Evolutionary conservation across 1,139 yeast species (phyloP).

Genomic region (Debaryomyces coudertii): DNA sequence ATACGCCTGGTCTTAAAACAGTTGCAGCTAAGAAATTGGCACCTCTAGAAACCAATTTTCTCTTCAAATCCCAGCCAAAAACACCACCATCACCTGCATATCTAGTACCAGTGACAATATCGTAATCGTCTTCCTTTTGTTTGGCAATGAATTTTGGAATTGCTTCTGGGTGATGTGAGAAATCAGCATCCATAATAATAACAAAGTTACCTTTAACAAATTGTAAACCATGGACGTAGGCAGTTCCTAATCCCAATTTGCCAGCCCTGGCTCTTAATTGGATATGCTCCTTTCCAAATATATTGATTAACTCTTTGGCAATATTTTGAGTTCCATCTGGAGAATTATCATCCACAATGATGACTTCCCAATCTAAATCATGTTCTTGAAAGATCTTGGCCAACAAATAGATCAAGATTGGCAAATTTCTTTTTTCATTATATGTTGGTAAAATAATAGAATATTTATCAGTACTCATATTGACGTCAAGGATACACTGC

Average conservation of each 20-base stretch:
- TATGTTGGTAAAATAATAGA: conserved; percentile 80
- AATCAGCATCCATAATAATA: conserved; percentile 85
- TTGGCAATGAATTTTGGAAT: conserved; percentile 75
- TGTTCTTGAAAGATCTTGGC: conserved; percentile 69
- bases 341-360: conserved; percentile 79
- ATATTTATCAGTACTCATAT: conserved; percentile 52
- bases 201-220: conserved; percentile 76
- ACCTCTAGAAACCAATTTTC: conserved; percentile 78
- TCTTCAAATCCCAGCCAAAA: conserved; percentile 82
- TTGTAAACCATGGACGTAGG: conserved; percentile 78
- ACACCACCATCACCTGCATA: conserved; percentile 85
- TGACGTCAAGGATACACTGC: not conserved
- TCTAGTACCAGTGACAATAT: conserved; percentile 85
- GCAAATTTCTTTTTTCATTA: conserved; percentile 71
- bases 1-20: conserved; percentile 70
- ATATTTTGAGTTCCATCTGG: conserved; percentile 84
- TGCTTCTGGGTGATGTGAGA: conserved; percentile 81
- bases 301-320: conserved; percentile 63
- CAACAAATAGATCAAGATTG: conserved; percentile 71
- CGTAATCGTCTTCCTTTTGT: conserved; percentile 66
- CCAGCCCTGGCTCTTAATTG: conserved; percentile 77
- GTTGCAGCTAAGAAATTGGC: conserved; percentile 80
- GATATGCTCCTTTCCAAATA: conserved; percentile 67
- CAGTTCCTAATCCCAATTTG: conserved; percentile 80
- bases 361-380: conserved; percentile 72